Conservation (phyloP, 345 rosid genomes). For the Raphanus raphanistrum region DNA sequence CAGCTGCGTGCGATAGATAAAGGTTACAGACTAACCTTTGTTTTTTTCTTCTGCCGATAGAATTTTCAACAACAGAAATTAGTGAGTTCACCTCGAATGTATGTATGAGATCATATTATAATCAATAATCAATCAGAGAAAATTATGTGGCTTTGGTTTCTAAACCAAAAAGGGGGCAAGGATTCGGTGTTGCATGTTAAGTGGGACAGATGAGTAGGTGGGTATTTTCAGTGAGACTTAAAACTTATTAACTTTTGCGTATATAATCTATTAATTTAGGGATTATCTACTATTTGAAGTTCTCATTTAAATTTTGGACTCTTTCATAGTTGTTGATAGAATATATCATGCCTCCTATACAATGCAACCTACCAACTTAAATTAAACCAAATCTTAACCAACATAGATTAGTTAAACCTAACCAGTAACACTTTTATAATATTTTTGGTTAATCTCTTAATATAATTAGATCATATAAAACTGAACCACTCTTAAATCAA, state of each 20-base stretch:
- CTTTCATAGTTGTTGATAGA: too few species aligned
- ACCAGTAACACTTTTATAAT: too few species aligned
- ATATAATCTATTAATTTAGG: too few species aligned
- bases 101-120: background rate
- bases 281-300: too few species aligned
- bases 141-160: background rate
- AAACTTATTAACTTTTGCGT: background rate
- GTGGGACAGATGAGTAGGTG: constrained; percentile 25
- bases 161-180: constrained; percentile 6
- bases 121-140: background rate
- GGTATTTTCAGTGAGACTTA: constrained; percentile 29
- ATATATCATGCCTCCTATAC: too few species aligned
- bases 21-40: background rate
- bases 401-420: too few species aligned
- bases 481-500: too few species aligned
- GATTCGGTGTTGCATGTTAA: constrained; percentile 21
- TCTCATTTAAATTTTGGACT: too few species aligned
- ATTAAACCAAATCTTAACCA: too few species aligned
- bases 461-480: too few species aligned
- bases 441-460: too few species aligned
- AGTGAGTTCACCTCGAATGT: background rate
- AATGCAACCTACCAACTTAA: too few species aligned
- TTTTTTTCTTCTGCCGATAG: background rate
- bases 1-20: background rate
- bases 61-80: background rate